A percentile compares a stretch with the other conserved stretches of the same genome.
These are phyloP conservation scores for Emergomyces pasteurianus DNA, from an alignment of 2,329 filamentous ascomycete genomes.

Conservation along the genomic window DNA sequence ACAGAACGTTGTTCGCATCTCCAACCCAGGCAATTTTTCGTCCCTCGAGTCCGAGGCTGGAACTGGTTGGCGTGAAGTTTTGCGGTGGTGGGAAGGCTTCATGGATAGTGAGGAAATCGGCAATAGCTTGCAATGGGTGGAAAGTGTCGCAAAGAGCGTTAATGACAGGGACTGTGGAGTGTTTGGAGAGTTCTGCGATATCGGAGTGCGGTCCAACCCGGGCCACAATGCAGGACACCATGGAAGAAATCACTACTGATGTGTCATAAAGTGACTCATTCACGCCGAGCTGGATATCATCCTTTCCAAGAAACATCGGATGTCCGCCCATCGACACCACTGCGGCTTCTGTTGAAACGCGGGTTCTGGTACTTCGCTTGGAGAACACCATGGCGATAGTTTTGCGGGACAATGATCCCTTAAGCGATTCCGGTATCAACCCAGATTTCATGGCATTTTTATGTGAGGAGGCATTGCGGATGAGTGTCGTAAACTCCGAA, in stretches of 20 bases:
- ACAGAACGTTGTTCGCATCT: constrained; percentile 94
- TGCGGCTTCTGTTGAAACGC: constrained; percentile 86
- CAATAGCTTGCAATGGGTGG: constrained; percentile 88
- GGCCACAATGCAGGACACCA: constrained; percentile 73
- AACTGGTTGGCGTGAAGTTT: constrained; percentile 13
- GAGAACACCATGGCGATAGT: constrained; percentile 94
- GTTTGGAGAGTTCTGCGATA: constrained; percentile 55
- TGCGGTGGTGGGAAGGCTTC: constrained; percentile 54
- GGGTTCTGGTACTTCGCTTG: constrained; percentile 87
- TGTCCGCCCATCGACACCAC: constrained; percentile 81
- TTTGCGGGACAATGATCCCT: constrained; percentile 55
- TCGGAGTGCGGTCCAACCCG: constrained; percentile 69
- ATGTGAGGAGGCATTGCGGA: constrained; percentile 67
- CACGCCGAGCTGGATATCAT: constrained; percentile 88
- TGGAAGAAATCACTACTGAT: constrained; percentile 82
- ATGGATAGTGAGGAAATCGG: constrained; percentile 83
- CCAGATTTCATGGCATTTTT: constrained; percentile 68
- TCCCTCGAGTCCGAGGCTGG: constrained; percentile 58
- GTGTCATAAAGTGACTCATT: constrained; percentile 96
- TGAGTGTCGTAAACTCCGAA: constrained; percentile 65
- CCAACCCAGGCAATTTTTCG: constrained; percentile 93
- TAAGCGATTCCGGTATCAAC: constrained; percentile 46
- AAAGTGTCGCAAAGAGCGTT: constrained; percentile 82
- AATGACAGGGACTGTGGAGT: constrained; percentile 69
- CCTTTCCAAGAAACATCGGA: constrained; percentile 90